phyloP scores from a whole-genome alignment of 495 filamentous ascomycete genomes.

The Penicillium salamii region DNA sequence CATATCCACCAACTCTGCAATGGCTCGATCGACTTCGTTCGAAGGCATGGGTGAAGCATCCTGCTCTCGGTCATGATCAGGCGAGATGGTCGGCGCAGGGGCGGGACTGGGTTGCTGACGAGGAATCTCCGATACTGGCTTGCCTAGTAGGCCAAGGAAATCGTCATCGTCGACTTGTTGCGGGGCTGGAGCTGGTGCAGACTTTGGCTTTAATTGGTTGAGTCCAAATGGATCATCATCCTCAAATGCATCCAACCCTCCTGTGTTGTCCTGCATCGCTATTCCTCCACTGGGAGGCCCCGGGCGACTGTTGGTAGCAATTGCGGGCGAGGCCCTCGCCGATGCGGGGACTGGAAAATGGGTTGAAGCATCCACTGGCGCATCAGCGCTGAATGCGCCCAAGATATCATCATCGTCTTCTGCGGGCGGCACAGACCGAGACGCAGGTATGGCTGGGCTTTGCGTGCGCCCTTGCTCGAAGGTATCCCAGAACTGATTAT shows the following conservation, averaged over 20 bases:
- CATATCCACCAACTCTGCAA: conserved; percentile 93
- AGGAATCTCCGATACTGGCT: conserved; percentile 78
- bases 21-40: conserved; percentile 72
- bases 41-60: conserved; percentile 33
- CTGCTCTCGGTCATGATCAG: conserved; percentile 43
- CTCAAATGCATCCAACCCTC: conserved; percentile 25
- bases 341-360: conserved; percentile 52
- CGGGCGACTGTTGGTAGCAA: conserved; percentile 16
- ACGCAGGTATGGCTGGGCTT: conserved; percentile 42
- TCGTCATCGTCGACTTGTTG: conserved; percentile 65
- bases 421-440: conserved; percentile 39
- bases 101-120: conserved; percentile 33
- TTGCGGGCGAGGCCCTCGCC: conserved; percentile 28
- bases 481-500: conserved; percentile 70
- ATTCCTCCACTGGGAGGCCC: conserved; percentile 19
- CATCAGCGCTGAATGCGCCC: conserved; percentile 58
- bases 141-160: conserved; percentile 80
- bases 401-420: conserved; percentile 59
- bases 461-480: conserved; percentile 49
- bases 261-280: conserved; percentile 21
- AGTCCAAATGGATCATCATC: conserved; percentile 92
- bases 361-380: conserved; percentile 60
- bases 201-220: conserved; percentile 53
- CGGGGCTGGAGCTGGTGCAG: conserved; percentile 32
- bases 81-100: conserved; percentile 36